Evolutionary conservation across 2,329 filamentous ascomycete genomes (phyloP), one percentile per base, ranked within the genome.

Genomic region (Fusarium succisae): DNA sequence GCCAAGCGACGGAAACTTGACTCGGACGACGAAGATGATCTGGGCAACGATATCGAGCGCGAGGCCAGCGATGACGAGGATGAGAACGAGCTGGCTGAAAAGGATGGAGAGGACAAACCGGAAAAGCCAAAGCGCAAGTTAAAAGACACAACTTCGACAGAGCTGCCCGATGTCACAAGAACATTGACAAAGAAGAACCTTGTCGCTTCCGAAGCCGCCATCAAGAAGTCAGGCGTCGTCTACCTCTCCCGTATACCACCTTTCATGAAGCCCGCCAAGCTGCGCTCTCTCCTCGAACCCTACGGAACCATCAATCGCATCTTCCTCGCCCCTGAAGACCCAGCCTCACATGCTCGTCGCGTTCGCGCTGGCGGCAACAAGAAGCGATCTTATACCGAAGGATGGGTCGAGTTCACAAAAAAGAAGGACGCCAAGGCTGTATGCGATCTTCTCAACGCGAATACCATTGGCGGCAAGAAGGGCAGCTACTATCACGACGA

Each of bases 161-260:
- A 79, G 24, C 80, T 90, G 6, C 85, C 87, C 20, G 86, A 86
- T 70, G 80, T 88, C 63, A 85, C 88, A 59, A 88, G 86, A 74
- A 85, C 88, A 45, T 82, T 93, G 67, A 86, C 88, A 47, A 90
- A 92, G 80, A 91, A 93, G 83, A 92, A 93, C 79, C 88, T 93
- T 55, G 88, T 92, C 44, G 86, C 87, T 10, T 89, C 90, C 17
- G 89, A 91, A 71, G 88, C 88, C 41, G 90, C 91, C 28, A 87
- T 92, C 68, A 90, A 90, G 76, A 92, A 91, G 80, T 94, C 93
- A 0, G 94, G 94, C 72, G 93, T 97, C 18, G 87, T 96, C 69
- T 97, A 96, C 83, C 87, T 97, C 70, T 96, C 93, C 9, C 91
- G 94, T 67, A 90, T 96, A 72, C 94, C 94, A 8, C 94, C 94